Conservation (phyloP, 2,329 filamentous ascomycete genomes). For the Hypomyces perniciosus region DNA sequence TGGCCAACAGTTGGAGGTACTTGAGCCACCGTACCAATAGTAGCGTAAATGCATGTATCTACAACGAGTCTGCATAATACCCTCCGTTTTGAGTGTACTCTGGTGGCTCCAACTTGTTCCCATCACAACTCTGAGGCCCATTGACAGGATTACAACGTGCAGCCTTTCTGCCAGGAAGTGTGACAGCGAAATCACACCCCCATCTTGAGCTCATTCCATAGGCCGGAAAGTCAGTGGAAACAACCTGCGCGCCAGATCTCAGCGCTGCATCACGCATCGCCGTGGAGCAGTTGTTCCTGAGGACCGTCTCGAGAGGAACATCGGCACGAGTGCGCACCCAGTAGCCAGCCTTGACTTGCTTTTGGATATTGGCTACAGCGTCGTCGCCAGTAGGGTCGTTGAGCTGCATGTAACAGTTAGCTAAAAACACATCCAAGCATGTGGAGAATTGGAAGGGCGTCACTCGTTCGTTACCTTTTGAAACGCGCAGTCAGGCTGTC, state of each 20-base stretch:
- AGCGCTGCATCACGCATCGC: constrained; percentile 36
- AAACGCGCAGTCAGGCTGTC: constrained; percentile 40
- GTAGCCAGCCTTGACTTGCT: constrained; percentile 40
- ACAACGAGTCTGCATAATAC: too few relatives aligned
- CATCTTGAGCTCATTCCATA: constrained; percentile 42
- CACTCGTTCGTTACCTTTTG: constrained; percentile 28
- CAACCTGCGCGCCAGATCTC: constrained; percentile 42
- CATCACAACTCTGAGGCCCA: constrained; percentile 15
- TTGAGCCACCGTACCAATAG: too few relatives aligned
- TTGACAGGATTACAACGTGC: constrained; percentile 29
- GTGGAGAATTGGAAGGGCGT: too few relatives aligned
- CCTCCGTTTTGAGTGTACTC: constrained; percentile 3
- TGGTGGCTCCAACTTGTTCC: constrained; percentile 11
- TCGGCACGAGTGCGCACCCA: constrained; percentile 44
- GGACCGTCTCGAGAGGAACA: constrained; percentile 37
- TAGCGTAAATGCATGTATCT: too few relatives aligned
- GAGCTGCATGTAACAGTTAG: constrained; percentile 22
- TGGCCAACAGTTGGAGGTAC: too few relatives aligned
- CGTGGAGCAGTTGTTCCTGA: constrained; percentile 32
- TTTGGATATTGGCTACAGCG: constrained; percentile 34
- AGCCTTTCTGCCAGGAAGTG: constrained; percentile 17
- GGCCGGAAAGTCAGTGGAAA: constrained; percentile 42
- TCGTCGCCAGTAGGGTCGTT: constrained; percentile 35
- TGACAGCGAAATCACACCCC: constrained; percentile 37
- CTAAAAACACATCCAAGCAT: too few relatives aligned